A percentile compares a stretch with the other conserved stretches of the same genome.
Conservation (phyloP, 176 grass and related monocot species). For the Eragrostis curvula region DNA sequence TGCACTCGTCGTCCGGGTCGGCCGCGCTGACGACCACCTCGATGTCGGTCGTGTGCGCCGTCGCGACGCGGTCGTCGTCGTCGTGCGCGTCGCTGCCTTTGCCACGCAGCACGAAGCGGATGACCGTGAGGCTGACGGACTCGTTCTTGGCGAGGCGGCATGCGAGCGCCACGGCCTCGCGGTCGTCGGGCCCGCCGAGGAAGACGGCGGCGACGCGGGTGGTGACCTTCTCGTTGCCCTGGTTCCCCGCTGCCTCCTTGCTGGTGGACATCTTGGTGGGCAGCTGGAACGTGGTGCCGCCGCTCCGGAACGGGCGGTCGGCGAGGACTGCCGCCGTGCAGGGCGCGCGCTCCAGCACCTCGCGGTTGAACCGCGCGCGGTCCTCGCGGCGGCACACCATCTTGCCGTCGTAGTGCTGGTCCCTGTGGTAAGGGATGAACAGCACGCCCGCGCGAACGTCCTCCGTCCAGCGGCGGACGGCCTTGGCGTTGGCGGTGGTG, state of each 20-base stretch:
- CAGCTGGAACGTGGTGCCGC: constrained; percentile 42
- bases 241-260: constrained; percentile 7
- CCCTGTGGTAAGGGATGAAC: constrained; percentile 45
- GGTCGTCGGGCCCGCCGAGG: constrained; percentile 55
- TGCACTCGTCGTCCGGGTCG: constrained; percentile 41
- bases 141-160: constrained; percentile 47
- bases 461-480: constrained; percentile 32
- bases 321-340: constrained; percentile 37
- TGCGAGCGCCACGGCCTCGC: constrained; percentile 46
- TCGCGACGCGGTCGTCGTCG: not conserved
- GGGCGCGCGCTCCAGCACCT: constrained; percentile 34
- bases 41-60: not conserved
- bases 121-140: constrained; percentile 8
- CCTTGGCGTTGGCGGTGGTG: constrained; percentile 35
- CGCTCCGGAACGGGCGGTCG: constrained; percentile 49
- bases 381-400: constrained; percentile 49
- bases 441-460: constrained; percentile 34
- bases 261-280: constrained; percentile 10
- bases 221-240: constrained; percentile 21
- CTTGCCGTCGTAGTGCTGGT: constrained; percentile 55
- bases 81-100: not conserved
- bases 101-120: constrained; percentile 40
- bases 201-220: constrained; percentile 44
- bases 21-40: not conserved
- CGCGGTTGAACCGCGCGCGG: constrained; percentile 19